These are phyloP conservation scores for Rossbeevera mucosa DNA, from an alignment of 768 basidiomycete species.

Conservation along the genomic window DNA sequence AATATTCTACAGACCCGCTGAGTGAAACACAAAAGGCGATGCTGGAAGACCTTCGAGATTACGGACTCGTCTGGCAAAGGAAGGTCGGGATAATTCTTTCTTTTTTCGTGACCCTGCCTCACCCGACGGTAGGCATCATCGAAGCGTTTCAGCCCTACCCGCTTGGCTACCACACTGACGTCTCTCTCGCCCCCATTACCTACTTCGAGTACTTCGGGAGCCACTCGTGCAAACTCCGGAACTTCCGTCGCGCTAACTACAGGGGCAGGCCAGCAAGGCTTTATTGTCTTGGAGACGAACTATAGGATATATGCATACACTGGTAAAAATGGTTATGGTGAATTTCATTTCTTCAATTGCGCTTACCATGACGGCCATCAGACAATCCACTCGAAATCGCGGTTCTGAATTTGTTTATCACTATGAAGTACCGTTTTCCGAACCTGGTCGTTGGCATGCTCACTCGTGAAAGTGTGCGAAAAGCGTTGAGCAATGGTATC, in stretches of 20 bases:
- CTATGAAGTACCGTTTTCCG: conserved; percentile 90
- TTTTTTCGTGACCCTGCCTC: conserved; percentile 9
- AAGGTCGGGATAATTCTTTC: conserved; percentile 43
- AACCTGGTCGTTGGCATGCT: conserved; percentile 96
- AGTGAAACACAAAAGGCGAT: conserved; percentile 79
- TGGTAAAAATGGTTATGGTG: conserved; percentile 43
- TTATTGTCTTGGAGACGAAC: conserved; percentile 96
- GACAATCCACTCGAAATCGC: conserved; percentile 96
- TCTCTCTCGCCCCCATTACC: conserved; percentile 82
- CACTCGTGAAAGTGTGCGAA: conserved; percentile 92
- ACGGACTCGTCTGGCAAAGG: conserved; percentile 89
- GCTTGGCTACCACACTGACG: conserved; percentile 90
- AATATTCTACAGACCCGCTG: conserved; percentile 82
- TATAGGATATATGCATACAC: conserved; percentile 98
- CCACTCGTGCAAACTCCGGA: conserved; percentile 10
- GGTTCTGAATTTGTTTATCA: conserved; percentile 89
- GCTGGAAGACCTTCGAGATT: conserved; percentile 89
- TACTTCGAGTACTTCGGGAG: conserved; percentile 37
- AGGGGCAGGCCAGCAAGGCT: conserved; percentile 70
- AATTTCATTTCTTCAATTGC: neutral
- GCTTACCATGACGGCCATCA: conserved; percentile 33
- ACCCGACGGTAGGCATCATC: conserved; percentile 51
- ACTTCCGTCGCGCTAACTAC: conserved; percentile 37
- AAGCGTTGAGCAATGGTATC: conserved; percentile 91
- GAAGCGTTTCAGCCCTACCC: conserved; percentile 87